A percentile compares a stretch with the other conserved stretches of the same genome.
Conservation (phyloP, 352 stramenopile species). For the Globisporangium nodosum region DNA sequence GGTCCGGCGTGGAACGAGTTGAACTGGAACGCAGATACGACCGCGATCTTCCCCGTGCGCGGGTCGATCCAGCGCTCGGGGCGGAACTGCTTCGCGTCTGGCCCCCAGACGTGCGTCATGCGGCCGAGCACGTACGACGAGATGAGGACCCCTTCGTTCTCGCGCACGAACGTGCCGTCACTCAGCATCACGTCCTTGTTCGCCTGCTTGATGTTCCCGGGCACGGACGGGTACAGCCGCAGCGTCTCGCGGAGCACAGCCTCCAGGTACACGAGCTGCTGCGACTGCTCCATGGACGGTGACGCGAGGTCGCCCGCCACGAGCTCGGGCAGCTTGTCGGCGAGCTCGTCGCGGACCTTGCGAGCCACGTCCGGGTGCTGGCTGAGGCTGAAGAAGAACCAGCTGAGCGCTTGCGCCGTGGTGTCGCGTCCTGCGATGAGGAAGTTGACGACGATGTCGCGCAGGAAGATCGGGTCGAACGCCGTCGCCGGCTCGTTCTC, state of each 20-base stretch:
- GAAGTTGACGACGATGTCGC: constrained; percentile 78
- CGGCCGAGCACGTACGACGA: constrained; percentile 49
- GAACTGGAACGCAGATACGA: constrained; percentile 58
- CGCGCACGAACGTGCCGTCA: constrained; percentile 55
- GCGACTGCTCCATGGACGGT: constrained; percentile 22
- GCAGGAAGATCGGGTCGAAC: constrained; percentile 38
- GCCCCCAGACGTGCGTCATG: constrained; percentile 55
- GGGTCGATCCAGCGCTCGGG: constrained; percentile 64
- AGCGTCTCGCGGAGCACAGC: constrained; percentile 52
- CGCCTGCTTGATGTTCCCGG: constrained; percentile 26
- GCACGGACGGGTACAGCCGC: constrained; percentile 46
- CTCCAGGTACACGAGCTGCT: constrained; percentile 35
- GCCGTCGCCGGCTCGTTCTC: background rate
- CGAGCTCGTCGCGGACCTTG: constrained; percentile 42
- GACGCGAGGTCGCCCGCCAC: background rate
- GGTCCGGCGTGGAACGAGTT: constrained; percentile 65
- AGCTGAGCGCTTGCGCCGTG: constrained; percentile 61
- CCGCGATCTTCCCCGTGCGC: constrained; percentile 21
- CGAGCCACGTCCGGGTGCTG: constrained; percentile 42
- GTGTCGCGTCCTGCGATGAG: constrained; percentile 78
- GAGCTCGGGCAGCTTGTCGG: constrained; percentile 23
- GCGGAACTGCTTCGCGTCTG: constrained; percentile 47
- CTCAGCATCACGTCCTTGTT: constrained; percentile 42
- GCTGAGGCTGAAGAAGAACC: constrained; percentile 59
- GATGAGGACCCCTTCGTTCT: constrained; percentile 25